phyloP scores from a whole-genome alignment of 176 grass and related monocot genomes.

The Coix lacrymajobi region DNA sequence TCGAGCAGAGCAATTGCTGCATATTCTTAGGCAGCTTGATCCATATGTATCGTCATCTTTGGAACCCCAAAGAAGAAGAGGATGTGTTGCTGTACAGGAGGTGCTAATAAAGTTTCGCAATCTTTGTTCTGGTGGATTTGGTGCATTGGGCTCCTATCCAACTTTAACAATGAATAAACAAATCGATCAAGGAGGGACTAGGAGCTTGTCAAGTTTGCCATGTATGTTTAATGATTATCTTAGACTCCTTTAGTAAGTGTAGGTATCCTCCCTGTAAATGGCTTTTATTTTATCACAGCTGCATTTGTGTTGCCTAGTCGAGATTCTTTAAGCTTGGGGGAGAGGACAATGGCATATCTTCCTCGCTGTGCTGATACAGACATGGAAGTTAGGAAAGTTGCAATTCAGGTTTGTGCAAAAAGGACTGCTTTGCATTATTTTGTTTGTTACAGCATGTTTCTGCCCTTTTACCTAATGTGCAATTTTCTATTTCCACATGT shows the following conservation, averaged over 20 bases:
- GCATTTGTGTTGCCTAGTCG: constrained; percentile 92
- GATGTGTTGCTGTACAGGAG: constrained; percentile 85
- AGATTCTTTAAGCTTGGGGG: constrained; percentile 83
- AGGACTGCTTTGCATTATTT: neutral
- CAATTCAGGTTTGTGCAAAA: constrained; percentile 72
- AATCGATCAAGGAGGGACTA: constrained; percentile 52
- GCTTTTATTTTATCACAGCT: constrained; percentile 53
- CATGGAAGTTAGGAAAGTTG: constrained; percentile 71
- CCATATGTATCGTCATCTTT: constrained; percentile 72
- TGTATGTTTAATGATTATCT: constrained; percentile 53
- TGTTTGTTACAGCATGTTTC: constrained; percentile 6
- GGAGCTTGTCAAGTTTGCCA: constrained; percentile 76
- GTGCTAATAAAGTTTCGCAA: constrained; percentile 75
- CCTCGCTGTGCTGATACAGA: constrained; percentile 86
- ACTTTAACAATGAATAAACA: constrained; percentile 53
- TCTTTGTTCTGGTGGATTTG: constrained; percentile 85
- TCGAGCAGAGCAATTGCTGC: constrained; percentile 87
- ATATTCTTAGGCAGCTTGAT: constrained; percentile 98
- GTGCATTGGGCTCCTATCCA: constrained; percentile 54
- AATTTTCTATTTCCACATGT: constrained; percentile 1
- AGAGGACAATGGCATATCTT: constrained; percentile 90
- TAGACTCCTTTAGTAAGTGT: neutral
- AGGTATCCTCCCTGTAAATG: constrained; percentile 1
- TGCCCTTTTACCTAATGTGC: neutral
- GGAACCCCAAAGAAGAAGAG: constrained; percentile 93